Base-by-base conservation (phyloP, 495 filamentous ascomycete genomes). In the Bryoglossum gracile region DNA sequence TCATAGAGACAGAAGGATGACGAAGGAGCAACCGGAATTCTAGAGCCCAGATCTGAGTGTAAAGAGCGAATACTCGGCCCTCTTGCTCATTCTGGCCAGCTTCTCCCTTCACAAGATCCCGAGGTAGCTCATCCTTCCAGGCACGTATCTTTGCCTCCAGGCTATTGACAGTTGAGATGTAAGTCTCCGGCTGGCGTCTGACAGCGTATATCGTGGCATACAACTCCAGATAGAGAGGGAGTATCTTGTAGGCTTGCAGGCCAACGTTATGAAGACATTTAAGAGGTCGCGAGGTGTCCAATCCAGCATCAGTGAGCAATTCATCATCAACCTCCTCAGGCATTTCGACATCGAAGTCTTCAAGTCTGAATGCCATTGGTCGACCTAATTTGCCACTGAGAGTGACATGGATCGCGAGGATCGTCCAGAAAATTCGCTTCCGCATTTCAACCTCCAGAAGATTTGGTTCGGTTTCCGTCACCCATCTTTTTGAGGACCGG, bases 321-420 rank as follows among this genome's bases (percentile, higher is more conserved):
- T 84, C 77, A 58, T 91, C 86, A 50, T 82, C 67, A 39, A 89
- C 68, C 13, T 75, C 62, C 41, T 85, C 74, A 1, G 84, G 87
- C 22, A 87, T 74, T 51, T 87, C 86, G 35, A 83, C 73, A 58
- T 90, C 87, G 56, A 84, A 80, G 57, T 91, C 86, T 28, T 84
- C 78, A 9, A 76, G 47, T 19, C 76, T 70, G 14, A 91, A 67
- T 1, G 81, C 71, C 82, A 89, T 87, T 14, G 86, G 86, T 32
- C 82, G 71, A 23, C 86, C 86, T 23, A 90, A 71, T 45, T 82
- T 85, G 25, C 83, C 83, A 55, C 82, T 81, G 22, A 89, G 64
- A 8, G 75, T 76, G 19, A 83, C 70, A 40, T 80, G 68, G 13
- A 88, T 71, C 19, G 70, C 66, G 16, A 86, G 60, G 37, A 88